Base-by-base conservation (phyloP, 139 green algal species). In the Chlamydomonas schloesseri region DNA sequence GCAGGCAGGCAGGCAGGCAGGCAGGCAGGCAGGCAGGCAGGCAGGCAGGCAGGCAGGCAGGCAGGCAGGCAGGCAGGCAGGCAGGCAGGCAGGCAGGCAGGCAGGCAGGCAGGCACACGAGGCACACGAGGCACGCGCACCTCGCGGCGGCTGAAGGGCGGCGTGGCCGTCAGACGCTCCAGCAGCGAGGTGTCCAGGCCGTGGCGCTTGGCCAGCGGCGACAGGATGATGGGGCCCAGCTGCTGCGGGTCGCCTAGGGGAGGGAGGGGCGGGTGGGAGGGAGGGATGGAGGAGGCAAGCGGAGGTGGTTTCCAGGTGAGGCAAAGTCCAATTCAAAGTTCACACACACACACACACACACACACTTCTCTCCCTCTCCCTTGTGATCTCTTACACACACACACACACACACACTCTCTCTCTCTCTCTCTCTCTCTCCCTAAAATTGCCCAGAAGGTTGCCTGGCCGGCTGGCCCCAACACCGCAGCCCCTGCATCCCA, bases 171-270 rank as follows among this genome's bases (percentile, higher is more conserved):
- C 53, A 91, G 88, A 0, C 86, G 76, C 86, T 90, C 89, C 88
- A 92, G 87, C 23, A 83, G 58, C 10, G 47, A 82, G n/a, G 78
- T 68, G 58, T 65, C 90, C 42, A 90, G 69, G 50, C 85, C 74
- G 60, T 78, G 46, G 17, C 29, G 36, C 75, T 79, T 68, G n/a
- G 86, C 89, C 20, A 84, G 37, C 2, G 37, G 67, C 4, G 68
- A 90, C 50, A 89, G 86, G 33, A 93, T 82, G 77, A 93, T 67
- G n/a, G 90, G 90, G 36, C 90, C 90, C 46, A 93, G 83, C 90
- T 93, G 90, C 47, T 76, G 36, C 17, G 90, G 90, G 83, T 93
- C 88, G 20, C 91, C 90, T 80, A 83, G 65, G 69, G 29, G 50
- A 2, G 24, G 34, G 31, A 9, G 23, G 37, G 20, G 18, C 29